Conservation (phyloP, 768 basidiomycete species). For the Lentinula edodes region DNA sequence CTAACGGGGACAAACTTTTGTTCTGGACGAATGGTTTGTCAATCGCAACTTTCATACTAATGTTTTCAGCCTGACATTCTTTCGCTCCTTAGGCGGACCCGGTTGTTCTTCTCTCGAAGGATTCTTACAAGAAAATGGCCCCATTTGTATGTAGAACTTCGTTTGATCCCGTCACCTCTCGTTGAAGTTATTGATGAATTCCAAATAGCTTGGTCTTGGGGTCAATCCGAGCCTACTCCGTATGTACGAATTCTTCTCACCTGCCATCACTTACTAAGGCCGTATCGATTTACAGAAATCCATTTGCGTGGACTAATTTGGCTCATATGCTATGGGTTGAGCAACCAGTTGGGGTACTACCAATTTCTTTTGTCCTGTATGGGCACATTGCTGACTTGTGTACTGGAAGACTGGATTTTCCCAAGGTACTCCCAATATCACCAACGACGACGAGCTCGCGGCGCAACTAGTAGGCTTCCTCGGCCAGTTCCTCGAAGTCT, state of each 20-base stretch:
- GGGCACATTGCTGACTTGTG: background rate
- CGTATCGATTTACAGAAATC: constrained; percentile 37
- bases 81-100: constrained; percentile 51
- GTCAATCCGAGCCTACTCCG: constrained; percentile 31
- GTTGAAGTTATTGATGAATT: background rate
- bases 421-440: constrained; percentile 56
- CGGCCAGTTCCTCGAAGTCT: constrained; percentile 71
- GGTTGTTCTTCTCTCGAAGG: constrained; percentile 69
- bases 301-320: constrained; percentile 67
- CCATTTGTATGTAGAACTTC: constrained; percentile 34
- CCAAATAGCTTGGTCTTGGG: constrained; percentile 42
- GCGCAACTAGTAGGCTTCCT: constrained; percentile 56
- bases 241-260: constrained; percentile 3
- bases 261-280: constrained; percentile 25
- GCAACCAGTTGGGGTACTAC: constrained; percentile 59
- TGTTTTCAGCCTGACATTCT: constrained; percentile 7
- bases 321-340: constrained; percentile 66
- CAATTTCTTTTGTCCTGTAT: background rate
- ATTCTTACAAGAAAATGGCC: constrained; percentile 62
- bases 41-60: background rate
- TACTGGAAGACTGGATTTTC: constrained; percentile 56
- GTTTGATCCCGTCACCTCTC: background rate
- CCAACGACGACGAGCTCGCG: constrained; percentile 56
- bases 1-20: constrained; percentile 54
- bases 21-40: constrained; percentile 51